A percentile compares a stretch with the other conserved stretches of the same genome.
phyloP scores from a whole-genome alignment of 1,284 basidiomycete genomes.

The Ganoderma sinense region DNA sequence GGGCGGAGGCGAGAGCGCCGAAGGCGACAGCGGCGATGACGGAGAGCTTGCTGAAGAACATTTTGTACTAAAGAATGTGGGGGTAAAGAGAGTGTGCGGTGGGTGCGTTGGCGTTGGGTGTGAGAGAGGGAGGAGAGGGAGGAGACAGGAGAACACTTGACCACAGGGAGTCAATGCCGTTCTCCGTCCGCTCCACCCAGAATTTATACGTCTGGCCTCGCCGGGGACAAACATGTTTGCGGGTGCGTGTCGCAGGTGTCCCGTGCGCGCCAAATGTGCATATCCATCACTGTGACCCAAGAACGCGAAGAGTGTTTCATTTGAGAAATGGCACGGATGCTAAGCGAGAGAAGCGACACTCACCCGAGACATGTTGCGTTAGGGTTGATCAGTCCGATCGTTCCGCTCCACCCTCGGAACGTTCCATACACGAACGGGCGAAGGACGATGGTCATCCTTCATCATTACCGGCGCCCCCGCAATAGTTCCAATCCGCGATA shows the following conservation, averaged over 20 bases:
- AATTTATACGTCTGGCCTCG: conserved; percentile 15
- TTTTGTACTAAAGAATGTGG: conserved; percentile 34
- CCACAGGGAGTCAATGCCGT: conserved; percentile 31
- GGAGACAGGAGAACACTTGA: conserved; percentile 17
- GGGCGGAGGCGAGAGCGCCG: conserved; percentile 37
- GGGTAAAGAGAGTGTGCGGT: conserved; percentile 15
- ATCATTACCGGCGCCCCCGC: background rate
- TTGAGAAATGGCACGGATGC: conserved; percentile 7
- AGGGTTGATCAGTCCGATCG: conserved; percentile 20
- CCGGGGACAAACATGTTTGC: background rate
- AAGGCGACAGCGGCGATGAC: conserved; percentile 49
- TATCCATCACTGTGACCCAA: conserved; percentile 7
- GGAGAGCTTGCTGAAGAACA: conserved; percentile 53
- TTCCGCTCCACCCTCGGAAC: conserved; percentile 17
- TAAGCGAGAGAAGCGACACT: conserved; percentile 23
- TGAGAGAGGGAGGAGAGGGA: conserved; percentile 18
- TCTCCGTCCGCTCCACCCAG: background rate
- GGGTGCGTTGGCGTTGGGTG: conserved; percentile 49
- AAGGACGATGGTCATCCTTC: background rate
- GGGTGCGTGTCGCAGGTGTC: background rate
- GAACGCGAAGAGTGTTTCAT: conserved; percentile 23
- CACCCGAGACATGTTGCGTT: conserved; percentile 12
- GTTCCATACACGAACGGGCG: background rate
- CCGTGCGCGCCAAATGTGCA: background rate
- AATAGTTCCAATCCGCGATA: background rate